Conservation (phyloP, 2,329 filamentous ascomycete species). For the Ophiocordyceps robertsii region DNA sequence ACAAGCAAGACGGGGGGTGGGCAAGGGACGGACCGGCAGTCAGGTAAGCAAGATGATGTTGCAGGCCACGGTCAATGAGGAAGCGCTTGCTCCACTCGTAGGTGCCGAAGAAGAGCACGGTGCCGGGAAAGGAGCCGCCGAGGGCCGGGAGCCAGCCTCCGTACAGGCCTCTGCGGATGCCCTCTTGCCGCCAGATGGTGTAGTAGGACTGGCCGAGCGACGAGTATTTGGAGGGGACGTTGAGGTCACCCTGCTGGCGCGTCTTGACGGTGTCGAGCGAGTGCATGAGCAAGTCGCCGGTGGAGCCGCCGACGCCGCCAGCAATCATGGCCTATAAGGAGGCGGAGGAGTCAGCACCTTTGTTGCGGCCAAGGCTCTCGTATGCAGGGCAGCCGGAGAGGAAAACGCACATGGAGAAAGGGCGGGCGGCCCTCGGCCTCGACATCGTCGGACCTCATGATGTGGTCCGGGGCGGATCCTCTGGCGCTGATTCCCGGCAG, state of each 20-base stretch:
- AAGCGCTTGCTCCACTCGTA: constrained; percentile 92
- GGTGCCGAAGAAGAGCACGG: constrained; percentile 86
- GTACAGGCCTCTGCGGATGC: constrained; percentile 73
- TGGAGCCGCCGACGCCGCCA: constrained; percentile 82
- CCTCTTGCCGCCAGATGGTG: constrained; percentile 88
- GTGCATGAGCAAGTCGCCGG: constrained; percentile 96
- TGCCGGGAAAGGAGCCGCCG: constrained; percentile 84
- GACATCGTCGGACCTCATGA: constrained; percentile 23
- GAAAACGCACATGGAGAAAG: constrained; percentile 25
- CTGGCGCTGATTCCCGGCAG: constrained; percentile 13
- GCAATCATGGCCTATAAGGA: constrained; percentile 83
- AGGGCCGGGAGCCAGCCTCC: constrained; percentile 88
- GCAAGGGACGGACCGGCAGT: constrained; percentile 48
- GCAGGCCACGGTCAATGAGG: constrained; percentile 73
- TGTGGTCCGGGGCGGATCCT: constrained; percentile 12
- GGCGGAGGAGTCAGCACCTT: background rate
- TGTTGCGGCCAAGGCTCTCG: background rate
- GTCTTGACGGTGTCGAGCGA: constrained; percentile 98
- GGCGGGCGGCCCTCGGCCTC: constrained; percentile 29
- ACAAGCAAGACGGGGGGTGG: background rate
- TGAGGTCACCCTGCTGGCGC: constrained; percentile 88
- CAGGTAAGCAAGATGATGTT: constrained; percentile 75
- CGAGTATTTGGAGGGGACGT: constrained; percentile 83
- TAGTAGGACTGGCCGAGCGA: constrained; percentile 83
- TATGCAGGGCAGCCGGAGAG: background rate